Base-by-base conservation (phyloP, 208 protist genomes). In the Wallacemonas collosoma region DNA sequence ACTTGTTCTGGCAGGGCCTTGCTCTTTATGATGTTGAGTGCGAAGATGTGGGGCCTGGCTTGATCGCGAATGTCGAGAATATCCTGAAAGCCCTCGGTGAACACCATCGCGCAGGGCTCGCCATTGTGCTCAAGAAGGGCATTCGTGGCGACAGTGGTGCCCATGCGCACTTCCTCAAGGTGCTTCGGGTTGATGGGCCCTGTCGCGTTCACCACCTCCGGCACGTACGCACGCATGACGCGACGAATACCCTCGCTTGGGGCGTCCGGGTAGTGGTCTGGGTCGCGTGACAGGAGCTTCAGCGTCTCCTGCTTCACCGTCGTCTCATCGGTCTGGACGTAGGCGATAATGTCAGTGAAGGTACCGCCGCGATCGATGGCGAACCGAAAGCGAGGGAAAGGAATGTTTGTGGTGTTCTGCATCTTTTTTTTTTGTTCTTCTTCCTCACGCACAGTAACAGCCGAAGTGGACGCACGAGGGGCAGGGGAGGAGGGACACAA, bases 71-170 rank as follows among this genome's bases (percentile, higher is more conserved):
- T 99, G 45, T 93, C 82, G 2, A 99, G 77, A 11, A 98, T 79
- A 82, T 99, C 97, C 38, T 74, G 73, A 56, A 99, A 98, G 14
- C 98, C 98, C 35, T 88, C 81, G 15, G 97, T 98, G 70, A 94
- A 90, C 44, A 98, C 73, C 35, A 99, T 86, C 3, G 93, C 93
- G 35, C 81, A 91, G n/a, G 75, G 73, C 61, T 91, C 95, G 26
- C 98, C 98, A 41, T 98, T 97, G 76, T 98, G 84, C 72, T 99
- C 98, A 1, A 99, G 78, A 36, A 99, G 85, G 1, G 97, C 96
- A 86, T 99, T 99, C 0, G 98, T 99, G 12, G 97, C 98, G 40
- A 99, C 96, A 1, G 97, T 99, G 3, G 97, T 98, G 69, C 97
- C 98, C 98, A 99, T 98, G 50, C 97, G 89, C 44, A 98, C 96